These are phyloP conservation scores for Plasmodium billcollinsi DNA, from an alignment of 169 alveolate species.

Conservation along the genomic window DNA sequence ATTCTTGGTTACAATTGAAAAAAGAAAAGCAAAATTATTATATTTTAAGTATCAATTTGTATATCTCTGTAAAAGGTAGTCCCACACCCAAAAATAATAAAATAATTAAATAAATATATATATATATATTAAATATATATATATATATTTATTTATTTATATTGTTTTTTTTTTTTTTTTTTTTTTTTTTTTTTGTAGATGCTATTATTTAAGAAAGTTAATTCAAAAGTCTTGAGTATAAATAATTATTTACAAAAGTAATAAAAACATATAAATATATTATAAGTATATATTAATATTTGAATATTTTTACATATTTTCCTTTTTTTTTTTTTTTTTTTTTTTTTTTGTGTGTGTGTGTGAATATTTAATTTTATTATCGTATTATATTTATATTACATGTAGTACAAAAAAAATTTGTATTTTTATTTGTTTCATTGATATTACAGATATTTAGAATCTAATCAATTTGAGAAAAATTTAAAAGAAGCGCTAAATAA, in stretches of 20 bases:
- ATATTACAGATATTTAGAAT: conserved; percentile 50
- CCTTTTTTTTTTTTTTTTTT: not conserved
- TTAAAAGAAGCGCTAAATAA: conserved; percentile 68
- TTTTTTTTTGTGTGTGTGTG: not conserved
- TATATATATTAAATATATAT: too few species aligned
- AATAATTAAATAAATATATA: too few species aligned
- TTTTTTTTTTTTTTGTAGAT: conserved; percentile 44
- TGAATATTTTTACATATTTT: not conserved
- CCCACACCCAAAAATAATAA: too few species aligned
- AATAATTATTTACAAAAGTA: conserved; percentile 74
- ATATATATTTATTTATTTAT: too few species aligned
- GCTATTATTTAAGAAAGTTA: conserved; percentile 73
- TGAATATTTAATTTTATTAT: not conserved
- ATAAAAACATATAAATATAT: not conserved
- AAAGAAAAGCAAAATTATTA: too few species aligned
- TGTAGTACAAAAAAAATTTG: not conserved
- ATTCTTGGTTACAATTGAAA: too few species aligned
- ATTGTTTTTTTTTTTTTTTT: not conserved
- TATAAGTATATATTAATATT: not conserved
- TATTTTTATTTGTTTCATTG: not conserved
- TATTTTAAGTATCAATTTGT: too few species aligned
- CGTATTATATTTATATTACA: too few species aligned
- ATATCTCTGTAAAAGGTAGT: too few species aligned
- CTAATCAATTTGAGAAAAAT: conserved; percentile 71
- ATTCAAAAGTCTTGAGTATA: conserved; percentile 75